Conservation (phyloP, 2,329 filamentous ascomycete species). For the Aspergillus piperis region DNA sequence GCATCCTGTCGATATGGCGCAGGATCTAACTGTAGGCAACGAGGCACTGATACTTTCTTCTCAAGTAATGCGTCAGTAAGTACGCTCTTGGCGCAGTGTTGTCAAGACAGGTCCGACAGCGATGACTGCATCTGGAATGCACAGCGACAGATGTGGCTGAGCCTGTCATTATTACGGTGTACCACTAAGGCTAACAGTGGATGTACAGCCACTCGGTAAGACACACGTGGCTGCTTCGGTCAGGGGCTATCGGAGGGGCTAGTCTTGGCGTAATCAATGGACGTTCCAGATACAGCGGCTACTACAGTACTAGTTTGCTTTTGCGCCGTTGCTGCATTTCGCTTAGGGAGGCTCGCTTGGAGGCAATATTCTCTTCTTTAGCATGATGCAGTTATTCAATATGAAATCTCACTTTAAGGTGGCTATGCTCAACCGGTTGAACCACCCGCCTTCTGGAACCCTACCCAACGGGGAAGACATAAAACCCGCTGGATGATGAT, state of each 20-base stretch:
- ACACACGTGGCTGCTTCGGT: conserved; percentile 17
- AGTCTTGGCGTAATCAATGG: not conserved
- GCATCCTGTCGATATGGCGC: not conserved
- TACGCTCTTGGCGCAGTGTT: not conserved
- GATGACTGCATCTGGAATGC: not conserved
- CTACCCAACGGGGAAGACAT: not conserved
- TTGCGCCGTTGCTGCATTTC: not conserved
- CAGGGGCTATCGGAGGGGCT: conserved; percentile 3
- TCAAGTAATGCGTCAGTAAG: not conserved
- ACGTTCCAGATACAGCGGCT: not conserved
- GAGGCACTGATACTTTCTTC: not conserved
- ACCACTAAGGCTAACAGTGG: no score
- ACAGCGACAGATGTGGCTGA: conserved; percentile 6
- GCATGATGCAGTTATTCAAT: not conserved
- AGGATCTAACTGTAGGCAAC: not conserved
- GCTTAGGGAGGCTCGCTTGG: not conserved
- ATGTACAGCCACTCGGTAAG: conserved; percentile 15
- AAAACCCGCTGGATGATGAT: not conserved
- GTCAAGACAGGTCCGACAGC: not conserved
- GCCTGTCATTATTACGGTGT: not conserved
- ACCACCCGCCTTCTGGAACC: not conserved
- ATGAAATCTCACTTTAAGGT: not conserved
- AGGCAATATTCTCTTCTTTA: no score
- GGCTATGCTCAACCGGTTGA: not conserved
- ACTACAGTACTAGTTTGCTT: not conserved